Conservation (phyloP, 352 stramenopile species). For the Phytopythium mirpurense region DNA sequence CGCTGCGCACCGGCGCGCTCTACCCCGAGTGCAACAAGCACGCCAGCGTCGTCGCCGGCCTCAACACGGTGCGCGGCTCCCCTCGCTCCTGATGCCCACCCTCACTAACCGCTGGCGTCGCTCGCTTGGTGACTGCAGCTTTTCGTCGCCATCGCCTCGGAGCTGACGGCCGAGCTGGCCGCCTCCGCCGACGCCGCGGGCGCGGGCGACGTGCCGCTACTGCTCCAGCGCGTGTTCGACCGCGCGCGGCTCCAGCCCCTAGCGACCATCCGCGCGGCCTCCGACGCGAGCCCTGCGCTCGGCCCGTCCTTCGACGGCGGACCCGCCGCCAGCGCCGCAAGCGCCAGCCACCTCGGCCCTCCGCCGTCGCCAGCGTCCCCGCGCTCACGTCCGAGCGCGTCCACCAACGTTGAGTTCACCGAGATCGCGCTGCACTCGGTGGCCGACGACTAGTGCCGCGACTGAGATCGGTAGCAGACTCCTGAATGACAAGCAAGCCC, state of each 20-base stretch:
- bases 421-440: constrained; percentile 60
- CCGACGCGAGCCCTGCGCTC: too few species aligned
- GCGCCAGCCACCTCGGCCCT: background rate
- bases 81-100: background rate
- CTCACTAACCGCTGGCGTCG: background rate
- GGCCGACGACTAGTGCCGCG: constrained; percentile 16
- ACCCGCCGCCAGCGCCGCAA: background rate
- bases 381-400: constrained; percentile 6
- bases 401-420: constrained; percentile 47
- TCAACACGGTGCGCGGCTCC: constrained; percentile 38
- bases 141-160: constrained; percentile 29
- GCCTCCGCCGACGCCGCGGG: constrained; percentile 18
- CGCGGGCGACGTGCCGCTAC: constrained; percentile 41
- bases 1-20: constrained; percentile 61
- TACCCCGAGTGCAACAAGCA: constrained; percentile 67
- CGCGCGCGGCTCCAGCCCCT: constrained; percentile 28
- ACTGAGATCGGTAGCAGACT: background rate
- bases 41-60: constrained; percentile 37
- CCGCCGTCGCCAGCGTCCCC: constrained; percentile 9
- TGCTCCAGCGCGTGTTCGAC: constrained; percentile 58
- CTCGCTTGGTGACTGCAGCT: constrained; percentile 19
- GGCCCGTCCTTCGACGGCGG: constrained; percentile 21
- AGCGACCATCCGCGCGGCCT: constrained; percentile 32
- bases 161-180: constrained; percentile 41
- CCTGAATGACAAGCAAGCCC: background rate